phyloP scores from a whole-genome alignment of 1,139 yeast genomes.

The Candida sp. region DNA sequence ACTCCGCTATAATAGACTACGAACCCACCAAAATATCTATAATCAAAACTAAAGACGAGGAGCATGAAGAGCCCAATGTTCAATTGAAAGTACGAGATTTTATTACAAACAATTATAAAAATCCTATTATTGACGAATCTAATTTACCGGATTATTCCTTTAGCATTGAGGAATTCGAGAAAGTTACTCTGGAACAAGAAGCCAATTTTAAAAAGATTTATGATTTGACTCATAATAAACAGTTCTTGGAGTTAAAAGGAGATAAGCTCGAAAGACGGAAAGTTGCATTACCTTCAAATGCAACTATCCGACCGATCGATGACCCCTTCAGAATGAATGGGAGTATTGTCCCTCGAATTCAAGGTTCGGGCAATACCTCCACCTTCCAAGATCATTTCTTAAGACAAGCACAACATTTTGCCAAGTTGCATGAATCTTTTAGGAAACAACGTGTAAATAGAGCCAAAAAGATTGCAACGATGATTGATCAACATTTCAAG shows the following conservation, averaged over 20 bases:
- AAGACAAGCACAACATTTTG: slow-evolving; percentile 71
- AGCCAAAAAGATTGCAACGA: slow-evolving; percentile 70
- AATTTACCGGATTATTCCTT: slow-evolving; percentile 27
- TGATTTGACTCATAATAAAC: slow-evolving; percentile 31
- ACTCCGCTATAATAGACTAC: slow-evolving; percentile 15
- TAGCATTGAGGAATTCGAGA: slow-evolving; percentile 33
- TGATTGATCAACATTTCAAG: slow-evolving; percentile 86
- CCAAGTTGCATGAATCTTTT: slow-evolving; percentile 68
- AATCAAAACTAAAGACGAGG: slow-evolving; percentile 14
- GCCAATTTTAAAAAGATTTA: slow-evolving; percentile 23
- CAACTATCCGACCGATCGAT: slow-evolving; percentile 35
- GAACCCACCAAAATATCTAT: slow-evolving; percentile 28
- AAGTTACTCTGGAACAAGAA: slow-evolving; percentile 29
- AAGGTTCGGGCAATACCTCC: slow-evolving; percentile 38
- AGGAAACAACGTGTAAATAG: slow-evolving; percentile 64
- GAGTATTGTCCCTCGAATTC: slow-evolving; percentile 36
- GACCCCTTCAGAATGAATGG: slow-evolving; percentile 40
- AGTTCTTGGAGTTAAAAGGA: slow-evolving; percentile 38
- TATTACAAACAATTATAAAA: slow-evolving; percentile 43
- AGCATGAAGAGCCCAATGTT: slow-evolving; percentile 25
- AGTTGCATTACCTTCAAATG: slow-evolving; percentile 41
- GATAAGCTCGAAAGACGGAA: slow-evolving; percentile 44
- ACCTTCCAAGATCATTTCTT: slow-evolving; percentile 72
- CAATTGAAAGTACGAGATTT: slow-evolving; percentile 49
- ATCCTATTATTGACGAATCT: slow-evolving; percentile 41